These are phyloP conservation scores for Syzygium aqueum DNA, from an alignment of 345 rosid species.

Conservation along the genomic window DNA sequence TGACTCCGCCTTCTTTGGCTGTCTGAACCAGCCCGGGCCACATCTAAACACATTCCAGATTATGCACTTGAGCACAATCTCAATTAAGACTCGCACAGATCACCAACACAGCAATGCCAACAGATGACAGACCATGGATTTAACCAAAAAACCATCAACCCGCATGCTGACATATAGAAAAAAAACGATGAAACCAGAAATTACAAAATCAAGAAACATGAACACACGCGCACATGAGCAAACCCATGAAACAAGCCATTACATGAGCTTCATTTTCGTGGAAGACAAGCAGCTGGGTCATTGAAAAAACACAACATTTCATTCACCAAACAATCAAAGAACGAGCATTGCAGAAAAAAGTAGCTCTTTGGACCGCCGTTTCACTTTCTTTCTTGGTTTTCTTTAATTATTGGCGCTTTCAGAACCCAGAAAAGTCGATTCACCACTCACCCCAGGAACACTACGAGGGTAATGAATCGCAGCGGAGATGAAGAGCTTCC, in stretches of 20 bases:
- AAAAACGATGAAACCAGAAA: neutral
- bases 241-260: neutral
- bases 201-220: neutral
- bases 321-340: neutral
- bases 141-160: neutral
- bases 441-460: slow-evolving; percentile 33
- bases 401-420: neutral
- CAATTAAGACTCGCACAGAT: neutral
- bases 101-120: neutral
- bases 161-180: neutral
- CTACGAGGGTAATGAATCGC: slow-evolving; percentile 63
- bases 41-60: slow-evolving; percentile 37
- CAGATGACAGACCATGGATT: neutral
- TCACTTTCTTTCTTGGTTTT: neutral
- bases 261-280: neutral
- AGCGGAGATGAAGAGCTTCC: slow-evolving; percentile 48
- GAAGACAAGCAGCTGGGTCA: neutral
- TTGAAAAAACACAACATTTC: neutral
- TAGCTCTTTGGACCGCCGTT: neutral
- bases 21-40: slow-evolving; percentile 82
- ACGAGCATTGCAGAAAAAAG: neutral
- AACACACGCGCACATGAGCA: neutral
- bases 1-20: slow-evolving; percentile 86
- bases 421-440: neutral
- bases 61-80: neutral